Percentiles rank a stretch among this genome's conserved stretches.
Evolutionary conservation across 768 basidiomycete genomes (phyloP).

Genomic region (Phaeotremella fagi): DNA sequence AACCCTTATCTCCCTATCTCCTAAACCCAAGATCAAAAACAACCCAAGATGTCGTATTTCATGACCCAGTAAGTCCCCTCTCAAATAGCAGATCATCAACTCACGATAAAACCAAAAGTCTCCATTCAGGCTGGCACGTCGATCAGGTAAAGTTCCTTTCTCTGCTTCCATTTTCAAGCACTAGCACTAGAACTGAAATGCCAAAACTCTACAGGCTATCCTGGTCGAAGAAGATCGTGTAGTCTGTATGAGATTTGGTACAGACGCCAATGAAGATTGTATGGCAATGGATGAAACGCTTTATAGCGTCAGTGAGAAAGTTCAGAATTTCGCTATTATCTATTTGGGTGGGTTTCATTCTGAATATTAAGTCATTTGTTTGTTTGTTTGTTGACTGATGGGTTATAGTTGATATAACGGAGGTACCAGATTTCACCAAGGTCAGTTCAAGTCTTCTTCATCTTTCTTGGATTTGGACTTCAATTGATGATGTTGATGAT

Average conservation of each 20-base stretch:
- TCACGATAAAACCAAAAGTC: conserved; percentile 20
- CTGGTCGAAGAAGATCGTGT: conserved; percentile 95
- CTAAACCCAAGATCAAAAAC: background rate
- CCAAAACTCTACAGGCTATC: conserved; percentile 60
- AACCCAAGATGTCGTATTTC: conserved; percentile 46
- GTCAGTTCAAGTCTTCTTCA: conserved; percentile 50
- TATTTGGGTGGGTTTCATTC: conserved; percentile 59
- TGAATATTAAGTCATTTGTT: no score
- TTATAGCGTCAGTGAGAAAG: conserved; percentile 84
- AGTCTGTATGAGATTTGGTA: conserved; percentile 89
- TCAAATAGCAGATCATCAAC: background rate
- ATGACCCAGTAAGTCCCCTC: conserved; percentile 46
- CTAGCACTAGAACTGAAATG: background rate
- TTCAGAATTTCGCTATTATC: conserved; percentile 97
- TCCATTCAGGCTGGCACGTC: conserved; percentile 76
- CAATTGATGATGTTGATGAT: background rate
- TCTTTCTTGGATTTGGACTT: background rate
- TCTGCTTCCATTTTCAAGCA: background rate
- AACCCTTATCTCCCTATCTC: background rate
- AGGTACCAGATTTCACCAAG: conserved; percentile 98
- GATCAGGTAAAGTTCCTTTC: conserved; percentile 55
- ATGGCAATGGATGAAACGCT: conserved; percentile 99
- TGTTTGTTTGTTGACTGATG: no score
- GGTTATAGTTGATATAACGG: conserved; percentile 84
- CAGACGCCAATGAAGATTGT: conserved; percentile 88